Conservation (phyloP, 495 filamentous ascomycete species). For the Podospora appendiculata region DNA sequence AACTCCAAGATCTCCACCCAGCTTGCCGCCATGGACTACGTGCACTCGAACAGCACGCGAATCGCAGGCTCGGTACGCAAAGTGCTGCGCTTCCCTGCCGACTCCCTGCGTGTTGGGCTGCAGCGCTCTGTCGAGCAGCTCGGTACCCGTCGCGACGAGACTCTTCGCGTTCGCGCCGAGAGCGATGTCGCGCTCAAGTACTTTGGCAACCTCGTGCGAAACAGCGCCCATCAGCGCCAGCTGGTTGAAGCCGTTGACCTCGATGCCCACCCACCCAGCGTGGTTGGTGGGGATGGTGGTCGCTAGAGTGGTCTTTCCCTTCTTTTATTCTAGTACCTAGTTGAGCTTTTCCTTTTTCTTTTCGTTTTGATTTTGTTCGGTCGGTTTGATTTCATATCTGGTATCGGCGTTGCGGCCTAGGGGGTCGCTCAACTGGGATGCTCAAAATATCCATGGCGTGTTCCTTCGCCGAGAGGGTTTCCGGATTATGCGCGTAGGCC, state of each 20-base stretch:
- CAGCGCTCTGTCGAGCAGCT: constrained; percentile 78
- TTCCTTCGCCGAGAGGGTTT: too few species aligned
- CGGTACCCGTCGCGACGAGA: constrained; percentile 67
- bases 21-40: constrained; percentile 78
- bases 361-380: too few species aligned
- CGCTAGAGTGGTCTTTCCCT: too few species aligned
- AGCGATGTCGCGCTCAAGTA: constrained; percentile 75
- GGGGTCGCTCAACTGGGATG: too few species aligned
- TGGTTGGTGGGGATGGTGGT: background rate
- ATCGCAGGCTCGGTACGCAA: constrained; percentile 78
- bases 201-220: constrained; percentile 76
- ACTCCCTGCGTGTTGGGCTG: constrained; percentile 69
- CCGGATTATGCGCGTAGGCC: too few species aligned
- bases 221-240: constrained; percentile 61
- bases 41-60: constrained; percentile 76
- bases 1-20: constrained; percentile 73
- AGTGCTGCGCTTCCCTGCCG: constrained; percentile 76
- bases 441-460: too few species aligned
- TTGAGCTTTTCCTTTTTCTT: too few species aligned
- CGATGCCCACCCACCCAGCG: constrained; percentile 44
- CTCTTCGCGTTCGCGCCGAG: constrained; percentile 62
- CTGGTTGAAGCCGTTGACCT: constrained; percentile 77
- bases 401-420: too few species aligned
- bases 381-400: too few species aligned
- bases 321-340: too few species aligned